Evolutionary conservation across 75 land plant genomes (phyloP), one percentile per base, ranked within the genome.

Genomic region (Chamaecyparis obtusa): DNA sequence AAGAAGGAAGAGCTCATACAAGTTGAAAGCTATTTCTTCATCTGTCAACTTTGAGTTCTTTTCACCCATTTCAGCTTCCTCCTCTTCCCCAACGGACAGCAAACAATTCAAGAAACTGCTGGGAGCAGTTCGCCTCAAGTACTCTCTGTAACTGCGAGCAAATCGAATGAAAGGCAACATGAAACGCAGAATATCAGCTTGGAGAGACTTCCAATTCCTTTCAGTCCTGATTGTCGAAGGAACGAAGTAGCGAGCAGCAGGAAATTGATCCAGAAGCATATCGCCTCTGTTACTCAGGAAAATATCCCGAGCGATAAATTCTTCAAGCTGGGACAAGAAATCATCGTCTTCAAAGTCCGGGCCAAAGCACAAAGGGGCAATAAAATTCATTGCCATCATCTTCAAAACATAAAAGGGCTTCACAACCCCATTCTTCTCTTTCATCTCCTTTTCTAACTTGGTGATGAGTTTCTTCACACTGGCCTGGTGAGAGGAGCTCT

Each of bases 1-100:
- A 55, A 85, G 60, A 27, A 85, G 14, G 35, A 85, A 85, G 3
- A 85, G 10, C 32, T 85, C 85, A 49, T 54, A 85, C 57, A 85
- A 27, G 30, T 19, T 49, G 39, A 85, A 43, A 8, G 60, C 30
- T 17, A 36, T 17, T 60, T 54, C 85, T 9, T 85, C 85, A 8
- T 85, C 85, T 0, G 69, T 1, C 13, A 43, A 49, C 32, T 49
- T 49, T 49, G 51, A 0, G n/a, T n/a, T 44, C 48, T 6, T 44
- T 1, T 39, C 41, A 1, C 41, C 41, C 41, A 39, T 39, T 2
- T 39, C 51, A 9, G 0, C 11, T 49, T 51, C n/a, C 30, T 85
- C 67, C 24, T 3, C n/a, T 27, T 24, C 32, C 0, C 33, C 55
- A 21, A 54, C 15, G 69, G 69, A 64, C 27, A 64, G 27, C 69